Evolutionary conservation across 805 yeast genomes (phyloP).

Genomic region (Starmerella gropengiesseri): DNA sequence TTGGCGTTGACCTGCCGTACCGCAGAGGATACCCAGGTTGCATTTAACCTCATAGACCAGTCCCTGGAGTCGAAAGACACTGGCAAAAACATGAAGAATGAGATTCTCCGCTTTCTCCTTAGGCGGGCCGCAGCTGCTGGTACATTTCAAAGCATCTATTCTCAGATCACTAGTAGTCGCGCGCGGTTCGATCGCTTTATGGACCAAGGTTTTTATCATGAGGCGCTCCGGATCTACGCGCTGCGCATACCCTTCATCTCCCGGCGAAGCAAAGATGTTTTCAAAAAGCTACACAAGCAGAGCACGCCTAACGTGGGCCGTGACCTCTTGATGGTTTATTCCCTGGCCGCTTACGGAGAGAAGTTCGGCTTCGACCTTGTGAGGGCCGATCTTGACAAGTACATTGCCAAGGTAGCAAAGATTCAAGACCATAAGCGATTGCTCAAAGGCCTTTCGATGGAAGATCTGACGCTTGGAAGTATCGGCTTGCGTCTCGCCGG

Average conservation of each 20-base stretch:
- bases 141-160: constrained; percentile 11
- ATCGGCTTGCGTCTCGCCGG: no score
- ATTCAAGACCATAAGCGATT: background rate
- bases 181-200: constrained; percentile 5
- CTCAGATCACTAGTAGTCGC: constrained; percentile 5
- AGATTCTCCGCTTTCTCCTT: constrained; percentile 21
- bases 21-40: constrained; percentile 19
- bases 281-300: constrained; percentile 13
- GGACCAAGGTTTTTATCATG: constrained; percentile 14
- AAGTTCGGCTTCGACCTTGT: constrained; percentile 7
- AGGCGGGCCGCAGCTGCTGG: constrained; percentile 25
- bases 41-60: constrained; percentile 17
- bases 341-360: constrained; percentile 12
- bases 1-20: constrained; percentile 17
- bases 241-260: constrained; percentile 18
- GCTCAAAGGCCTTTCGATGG: background rate
- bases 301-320: constrained; percentile 12
- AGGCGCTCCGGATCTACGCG: constrained; percentile 22
- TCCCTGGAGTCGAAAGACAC: constrained; percentile 17
- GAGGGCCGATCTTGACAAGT: background rate
- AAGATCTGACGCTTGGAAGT: no score
- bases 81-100: constrained; percentile 16
- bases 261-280: constrained; percentile 10
- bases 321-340: constrained; percentile 19
- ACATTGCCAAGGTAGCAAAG: background rate